A percentile compares a stretch with the other conserved stretches of the same genome.
phyloP scores from a whole-genome alignment of 1,284 basidiomycete species.

The Trametes pubescens region DNA sequence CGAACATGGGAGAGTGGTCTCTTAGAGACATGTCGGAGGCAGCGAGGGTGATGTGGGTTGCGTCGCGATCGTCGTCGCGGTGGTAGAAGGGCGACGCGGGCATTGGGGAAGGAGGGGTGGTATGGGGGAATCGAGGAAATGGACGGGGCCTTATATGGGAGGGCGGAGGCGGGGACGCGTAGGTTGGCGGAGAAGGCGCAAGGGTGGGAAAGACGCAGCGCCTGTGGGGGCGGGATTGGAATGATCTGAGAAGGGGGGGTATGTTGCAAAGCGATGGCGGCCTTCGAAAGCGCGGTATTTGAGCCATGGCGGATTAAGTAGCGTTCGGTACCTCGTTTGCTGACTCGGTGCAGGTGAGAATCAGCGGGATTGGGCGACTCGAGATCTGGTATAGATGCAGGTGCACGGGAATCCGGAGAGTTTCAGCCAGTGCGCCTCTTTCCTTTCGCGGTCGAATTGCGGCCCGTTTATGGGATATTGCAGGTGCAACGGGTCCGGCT shows the following conservation, averaged over 20 bases:
- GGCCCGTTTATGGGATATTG: conserved; percentile 28
- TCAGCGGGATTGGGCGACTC: conserved; percentile 30
- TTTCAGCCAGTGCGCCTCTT: conserved; percentile 30
- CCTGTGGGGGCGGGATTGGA: conserved; percentile 28
- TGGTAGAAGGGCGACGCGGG: conserved; percentile 44
- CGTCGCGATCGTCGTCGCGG: conserved; percentile 42
- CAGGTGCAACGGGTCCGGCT: conserved; percentile 24
- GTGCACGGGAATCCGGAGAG: conserved; percentile 32
- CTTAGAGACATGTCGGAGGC: conserved; percentile 50
- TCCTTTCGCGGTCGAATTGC: conserved; percentile 32
- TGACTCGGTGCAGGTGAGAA: conserved; percentile 32
- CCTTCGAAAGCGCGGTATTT: conserved; percentile 32
- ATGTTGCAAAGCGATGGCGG: conserved; percentile 33
- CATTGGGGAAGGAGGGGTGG: conserved; percentile 35
- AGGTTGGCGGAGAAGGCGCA: conserved; percentile 31
- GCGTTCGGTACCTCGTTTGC: conserved; percentile 33
- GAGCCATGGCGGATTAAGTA: conserved; percentile 35
- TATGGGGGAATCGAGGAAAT: conserved; percentile 36
- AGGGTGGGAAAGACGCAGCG: conserved; percentile 30
- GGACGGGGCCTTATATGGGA: conserved; percentile 37
- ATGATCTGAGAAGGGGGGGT: conserved; percentile 30
- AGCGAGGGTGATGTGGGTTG: conserved; percentile 41
- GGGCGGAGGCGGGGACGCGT: conserved; percentile 35
- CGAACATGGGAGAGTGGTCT: conserved; percentile 51
- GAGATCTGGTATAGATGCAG: conserved; percentile 31